Conservation (phyloP, 805 yeast species). For the Zygotorulaspora florentina region DNA sequence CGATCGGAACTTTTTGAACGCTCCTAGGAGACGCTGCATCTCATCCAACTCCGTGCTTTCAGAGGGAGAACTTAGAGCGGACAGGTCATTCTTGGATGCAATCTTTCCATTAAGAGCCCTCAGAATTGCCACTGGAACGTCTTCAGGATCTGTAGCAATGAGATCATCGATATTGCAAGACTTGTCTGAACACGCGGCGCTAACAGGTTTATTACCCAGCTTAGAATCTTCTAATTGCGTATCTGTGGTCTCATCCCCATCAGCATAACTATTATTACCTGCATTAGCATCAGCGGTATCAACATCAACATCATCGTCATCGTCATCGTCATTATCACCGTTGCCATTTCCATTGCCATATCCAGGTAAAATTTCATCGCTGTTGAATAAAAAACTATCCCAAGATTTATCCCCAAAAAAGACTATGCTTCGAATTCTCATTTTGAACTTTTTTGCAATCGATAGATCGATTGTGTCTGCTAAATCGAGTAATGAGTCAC, state of each 20-base stretch:
- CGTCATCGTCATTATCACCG: constrained; percentile 3
- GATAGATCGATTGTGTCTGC: constrained; percentile 22
- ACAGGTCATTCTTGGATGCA: not conserved
- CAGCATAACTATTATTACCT: too few relatives aligned
- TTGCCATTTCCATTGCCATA: constrained; percentile 2
- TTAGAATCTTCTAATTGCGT: too few relatives aligned
- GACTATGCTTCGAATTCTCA: constrained; percentile 12
- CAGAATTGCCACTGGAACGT: not conserved
- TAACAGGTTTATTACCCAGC: too few relatives aligned
- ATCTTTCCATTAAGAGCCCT: not conserved
- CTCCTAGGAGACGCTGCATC: constrained; percentile 13
- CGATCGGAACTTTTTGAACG: constrained; percentile 21
- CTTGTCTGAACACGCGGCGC: too few relatives aligned
- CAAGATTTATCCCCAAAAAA: constrained; percentile 8
- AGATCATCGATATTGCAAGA: too few relatives aligned
- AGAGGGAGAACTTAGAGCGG: not conserved
- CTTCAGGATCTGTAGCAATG: not conserved
- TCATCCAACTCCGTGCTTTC: constrained; percentile 6
- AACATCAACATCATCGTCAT: constrained; percentile 1
- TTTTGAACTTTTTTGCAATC: constrained; percentile 15
- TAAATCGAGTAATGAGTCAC: constrained; percentile 43
- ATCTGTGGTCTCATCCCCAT: too few relatives aligned
- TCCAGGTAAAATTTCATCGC: constrained; percentile 11
- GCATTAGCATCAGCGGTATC: not conserved
- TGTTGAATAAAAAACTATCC: constrained; percentile 6